phyloP scores from a whole-genome alignment of 1,284 basidiomycete genomes.

The Tremellales sp. region DNA sequence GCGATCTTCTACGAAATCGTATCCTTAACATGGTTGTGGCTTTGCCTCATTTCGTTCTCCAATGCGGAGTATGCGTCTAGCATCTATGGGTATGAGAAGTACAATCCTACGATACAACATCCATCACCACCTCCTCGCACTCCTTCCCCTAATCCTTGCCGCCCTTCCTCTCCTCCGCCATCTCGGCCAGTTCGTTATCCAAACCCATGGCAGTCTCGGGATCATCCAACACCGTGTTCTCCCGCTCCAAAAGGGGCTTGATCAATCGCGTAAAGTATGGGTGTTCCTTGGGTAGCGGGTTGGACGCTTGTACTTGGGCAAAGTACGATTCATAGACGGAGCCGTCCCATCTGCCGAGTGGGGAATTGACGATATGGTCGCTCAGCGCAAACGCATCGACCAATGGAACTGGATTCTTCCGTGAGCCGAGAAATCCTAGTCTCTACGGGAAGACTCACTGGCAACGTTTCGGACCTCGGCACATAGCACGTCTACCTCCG shows the following conservation, averaged over 20 bases:
- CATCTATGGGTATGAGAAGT: not conserved
- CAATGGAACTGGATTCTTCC: conserved; percentile 45
- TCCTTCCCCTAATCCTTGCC: conserved; percentile 2
- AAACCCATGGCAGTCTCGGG: conserved; percentile 52
- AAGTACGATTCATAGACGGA: conserved; percentile 53
- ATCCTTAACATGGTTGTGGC: too few relatives aligned
- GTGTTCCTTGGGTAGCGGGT: conserved; percentile 49
- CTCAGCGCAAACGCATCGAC: conserved; percentile 55
- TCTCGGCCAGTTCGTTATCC: conserved; percentile 42
- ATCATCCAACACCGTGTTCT: conserved; percentile 48
- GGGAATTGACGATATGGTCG: conserved; percentile 59
- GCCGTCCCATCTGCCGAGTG: conserved; percentile 54
- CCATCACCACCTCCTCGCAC: not conserved
- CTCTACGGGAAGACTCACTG: conserved; percentile 38
- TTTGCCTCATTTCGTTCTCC: too few relatives aligned
- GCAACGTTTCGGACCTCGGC: conserved; percentile 51
- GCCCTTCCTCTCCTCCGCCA: conserved; percentile 25
- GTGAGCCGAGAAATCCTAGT: not conserved
- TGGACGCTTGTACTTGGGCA: conserved; percentile 49
- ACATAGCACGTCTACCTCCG: conserved; percentile 52
- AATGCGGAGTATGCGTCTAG: too few relatives aligned
- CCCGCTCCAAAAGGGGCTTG: conserved; percentile 54
- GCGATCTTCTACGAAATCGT: too few relatives aligned
- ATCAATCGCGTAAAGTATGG: conserved; percentile 57
- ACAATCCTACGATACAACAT: not conserved